These are phyloP conservation scores for Prosopis cineraria DNA, from an alignment of 306 rosid genomes.

Conservation along the genomic window DNA sequence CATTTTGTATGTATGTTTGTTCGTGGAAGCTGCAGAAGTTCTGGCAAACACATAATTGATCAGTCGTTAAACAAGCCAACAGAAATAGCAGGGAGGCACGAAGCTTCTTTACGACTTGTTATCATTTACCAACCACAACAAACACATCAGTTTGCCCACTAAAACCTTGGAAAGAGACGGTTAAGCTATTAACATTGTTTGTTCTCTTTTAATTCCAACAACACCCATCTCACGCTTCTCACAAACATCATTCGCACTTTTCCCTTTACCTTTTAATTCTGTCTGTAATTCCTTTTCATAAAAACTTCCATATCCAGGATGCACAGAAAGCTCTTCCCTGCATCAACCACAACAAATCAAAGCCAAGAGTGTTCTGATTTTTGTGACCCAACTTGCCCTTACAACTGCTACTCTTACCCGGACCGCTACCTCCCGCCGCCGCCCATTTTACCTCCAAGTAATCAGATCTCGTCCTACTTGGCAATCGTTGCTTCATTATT, in stretches of 20 bases:
- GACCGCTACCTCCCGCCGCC: conserved; percentile 41
- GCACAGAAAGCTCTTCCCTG: conserved; percentile 69
- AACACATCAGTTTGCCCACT: conserved; percentile 39
- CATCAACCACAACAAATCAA: conserved; percentile 42
- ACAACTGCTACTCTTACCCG: conserved; percentile 50
- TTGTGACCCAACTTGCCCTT: conserved; percentile 57
- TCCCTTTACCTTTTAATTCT: conserved; percentile 29
- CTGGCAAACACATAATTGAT: not conserved
- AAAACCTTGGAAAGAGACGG: conserved; percentile 49
- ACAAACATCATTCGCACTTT: conserved; percentile 27
- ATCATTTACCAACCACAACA: conserved; percentile 55
- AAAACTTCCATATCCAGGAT: conserved; percentile 46
- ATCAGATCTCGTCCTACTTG: conserved; percentile 48
- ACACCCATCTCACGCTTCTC: conserved; percentile 35
- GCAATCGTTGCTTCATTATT: conserved; percentile 52
- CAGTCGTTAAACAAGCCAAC: conserved; percentile 29
- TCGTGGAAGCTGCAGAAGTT: not conserved
- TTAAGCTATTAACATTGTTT: conserved; percentile 22
- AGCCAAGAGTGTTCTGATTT: conserved; percentile 53
- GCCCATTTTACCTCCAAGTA: conserved; percentile 38
- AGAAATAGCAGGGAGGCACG: conserved; percentile 25
- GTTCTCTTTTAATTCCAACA: conserved; percentile 52
- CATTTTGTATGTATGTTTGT: not conserved
- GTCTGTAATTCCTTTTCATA: not conserved
- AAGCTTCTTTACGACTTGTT: conserved; percentile 44